phyloP scores from a whole-genome alignment of 768 basidiomycete genomes.

The Boletus sensibilis region DNA sequence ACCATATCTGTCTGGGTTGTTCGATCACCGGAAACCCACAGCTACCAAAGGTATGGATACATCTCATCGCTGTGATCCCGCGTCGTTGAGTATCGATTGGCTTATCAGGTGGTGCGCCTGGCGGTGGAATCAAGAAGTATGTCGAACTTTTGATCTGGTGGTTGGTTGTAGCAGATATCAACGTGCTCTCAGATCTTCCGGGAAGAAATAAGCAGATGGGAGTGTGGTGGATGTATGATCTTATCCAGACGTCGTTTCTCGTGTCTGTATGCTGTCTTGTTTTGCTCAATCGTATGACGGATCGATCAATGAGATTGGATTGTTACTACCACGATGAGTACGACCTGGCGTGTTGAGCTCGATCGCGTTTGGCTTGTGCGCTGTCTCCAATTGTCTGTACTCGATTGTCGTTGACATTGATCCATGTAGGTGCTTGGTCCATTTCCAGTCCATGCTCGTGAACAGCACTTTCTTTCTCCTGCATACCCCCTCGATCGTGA shows the following conservation, averaged over 20 bases:
- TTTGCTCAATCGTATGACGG: neutral
- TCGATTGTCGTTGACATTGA: neutral
- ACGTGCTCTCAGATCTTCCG: conserved; percentile 53
- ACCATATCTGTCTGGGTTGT: neutral
- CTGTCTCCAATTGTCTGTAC: neutral
- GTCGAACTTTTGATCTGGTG: conserved; percentile 27
- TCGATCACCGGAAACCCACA: conserved; percentile 11
- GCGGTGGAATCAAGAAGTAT: conserved; percentile 85
- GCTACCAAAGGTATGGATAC: conserved; percentile 30
- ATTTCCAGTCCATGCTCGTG: conserved; percentile 80
- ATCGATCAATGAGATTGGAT: neutral
- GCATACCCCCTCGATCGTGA: conserved; percentile 68
- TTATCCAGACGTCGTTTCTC: conserved; percentile 1
- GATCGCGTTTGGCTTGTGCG: conserved; percentile 32
- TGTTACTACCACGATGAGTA: conserved; percentile 7
- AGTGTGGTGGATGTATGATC: neutral
- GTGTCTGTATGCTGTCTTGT: conserved; percentile 4
- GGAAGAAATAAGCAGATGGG: conserved; percentile 55
- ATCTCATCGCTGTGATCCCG: conserved; percentile 3
- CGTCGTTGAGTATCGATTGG: neutral
- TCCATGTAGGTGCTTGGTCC: conserved; percentile 69
- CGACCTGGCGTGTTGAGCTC: conserved; percentile 26
- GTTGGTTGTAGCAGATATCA: conserved; percentile 5
- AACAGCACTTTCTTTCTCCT: conserved; percentile 80
- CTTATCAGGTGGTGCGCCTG: conserved; percentile 60